Base-by-base conservation (phyloP, 1,284 basidiomycete genomes). In the Fereydounia khargensis region DNA sequence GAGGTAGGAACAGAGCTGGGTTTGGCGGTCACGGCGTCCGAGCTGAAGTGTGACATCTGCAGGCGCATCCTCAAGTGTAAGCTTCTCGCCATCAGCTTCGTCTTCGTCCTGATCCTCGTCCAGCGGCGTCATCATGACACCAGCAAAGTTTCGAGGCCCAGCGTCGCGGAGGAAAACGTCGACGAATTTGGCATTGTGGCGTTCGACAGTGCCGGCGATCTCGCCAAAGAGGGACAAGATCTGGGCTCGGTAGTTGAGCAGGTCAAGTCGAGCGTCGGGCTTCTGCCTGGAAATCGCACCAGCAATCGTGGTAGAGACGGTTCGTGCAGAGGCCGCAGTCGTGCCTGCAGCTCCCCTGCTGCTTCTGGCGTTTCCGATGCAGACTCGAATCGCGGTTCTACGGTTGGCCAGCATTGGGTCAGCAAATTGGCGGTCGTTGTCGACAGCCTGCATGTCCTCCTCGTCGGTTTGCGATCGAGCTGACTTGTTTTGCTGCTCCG, bases 1-100 rank as follows among this genome's bases (percentile, higher is more conserved):
- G 20, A 98, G 84, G 77, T 80, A 21, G 91, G 82, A 79, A 13
- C 45, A 63, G 27, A 73, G 65, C 28, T 67, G 68, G 1, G 58
- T 48, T 16, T 61, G 58, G 10, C 65, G 47, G 22, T 67, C 58
- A 35, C 49, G 49, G 21, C 55, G 42, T 34, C 51, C 52, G 23
- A 65, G 34, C 4, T 40, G 6, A 2, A 42, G 10, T 6, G 14
- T 11, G 6, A 16, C 17, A 14, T 30, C 28, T 11, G 11, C 13
- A 4, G 28, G n/a, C n/a, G 22, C 16, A 16, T 30, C 28, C 28
- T 30, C 28, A 16, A 30, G 17, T 16, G 28, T 8, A 7, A 27
- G 24, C 24, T 47, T 30, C 18, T 33, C 25, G 16, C 40, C 55
- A 4, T 33, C 39, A 14, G 30, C 52, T 2, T 44, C 47, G 4